Conservation (phyloP, 108 stramenopile species). For the Thalassiosira profunda region DNA sequence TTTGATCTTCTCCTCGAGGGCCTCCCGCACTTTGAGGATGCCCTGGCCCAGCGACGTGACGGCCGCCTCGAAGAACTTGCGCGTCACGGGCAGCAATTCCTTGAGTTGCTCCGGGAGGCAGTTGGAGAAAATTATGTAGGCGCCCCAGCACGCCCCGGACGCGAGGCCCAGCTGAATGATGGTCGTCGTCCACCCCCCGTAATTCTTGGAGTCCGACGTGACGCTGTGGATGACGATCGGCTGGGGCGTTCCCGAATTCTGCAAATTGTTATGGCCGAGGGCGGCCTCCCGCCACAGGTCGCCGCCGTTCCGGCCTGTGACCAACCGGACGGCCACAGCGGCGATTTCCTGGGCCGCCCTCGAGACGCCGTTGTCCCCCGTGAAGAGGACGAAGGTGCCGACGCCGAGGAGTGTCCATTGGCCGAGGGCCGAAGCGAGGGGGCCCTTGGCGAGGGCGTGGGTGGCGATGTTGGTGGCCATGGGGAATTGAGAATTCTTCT, state of each 20-base stretch:
- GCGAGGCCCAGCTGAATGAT: slow-evolving; percentile 27
- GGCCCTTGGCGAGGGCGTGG: too few species aligned
- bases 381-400: slow-evolving; percentile 49
- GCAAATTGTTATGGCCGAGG: not conserved
- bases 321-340: slow-evolving; percentile 10
- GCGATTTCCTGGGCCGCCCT: slow-evolving; percentile 31
- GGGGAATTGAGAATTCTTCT: too few species aligned
- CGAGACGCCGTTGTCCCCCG: slow-evolving; percentile 39
- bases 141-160: slow-evolving; percentile 67
- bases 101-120: slow-evolving; percentile 67
- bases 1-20: slow-evolving; percentile 61
- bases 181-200: not conserved
- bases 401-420: slow-evolving; percentile 68
- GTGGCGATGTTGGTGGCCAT: too few species aligned
- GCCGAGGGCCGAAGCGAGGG: slow-evolving; percentile 44
- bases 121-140: slow-evolving; percentile 62
- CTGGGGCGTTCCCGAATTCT: not conserved
- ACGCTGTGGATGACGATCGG: slow-evolving; percentile 42
- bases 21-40: slow-evolving; percentile 69
- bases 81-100: slow-evolving; percentile 81
- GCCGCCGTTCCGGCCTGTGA: slow-evolving; percentile 4
- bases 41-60: slow-evolving; percentile 69
- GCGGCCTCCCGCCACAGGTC: slow-evolving; percentile 11
- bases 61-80: slow-evolving; percentile 66
- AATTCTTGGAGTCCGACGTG: not conserved